Evolutionary conservation across 208 protist genomes (phyloP).

Genomic region (Trypanosomatidae sp.): DNA sequence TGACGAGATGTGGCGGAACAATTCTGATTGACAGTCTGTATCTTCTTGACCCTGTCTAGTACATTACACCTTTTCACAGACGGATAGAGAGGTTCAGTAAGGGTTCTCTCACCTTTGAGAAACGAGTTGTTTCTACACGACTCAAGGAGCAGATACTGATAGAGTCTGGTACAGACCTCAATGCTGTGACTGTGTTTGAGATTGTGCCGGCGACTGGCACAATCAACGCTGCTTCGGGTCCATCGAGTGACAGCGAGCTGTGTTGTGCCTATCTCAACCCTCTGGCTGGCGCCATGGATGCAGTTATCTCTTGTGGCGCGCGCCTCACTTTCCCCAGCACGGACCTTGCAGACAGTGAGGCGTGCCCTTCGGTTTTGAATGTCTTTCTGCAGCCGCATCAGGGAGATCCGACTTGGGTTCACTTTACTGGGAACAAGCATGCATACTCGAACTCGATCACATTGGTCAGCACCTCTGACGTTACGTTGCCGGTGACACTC

Average conservation of each 20-base stretch:
- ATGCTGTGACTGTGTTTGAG: conserved; percentile 46
- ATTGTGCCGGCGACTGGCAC: conserved; percentile 13
- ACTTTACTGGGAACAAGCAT: neutral
- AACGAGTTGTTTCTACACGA: conserved; percentile 3
- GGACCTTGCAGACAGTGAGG: neutral
- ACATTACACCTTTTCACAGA: conserved; percentile 17
- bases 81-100: conserved; percentile 14
- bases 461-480: conserved; percentile 1
- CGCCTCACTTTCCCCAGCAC: conserved; percentile 24
- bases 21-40: conserved; percentile 69
- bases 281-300: conserved; percentile 30
- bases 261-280: conserved; percentile 39
- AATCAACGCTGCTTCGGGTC: neutral
- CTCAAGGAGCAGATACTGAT: conserved; percentile 19
- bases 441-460: conserved; percentile 18
- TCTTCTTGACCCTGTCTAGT: conserved; percentile 47
- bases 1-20: conserved; percentile 38
- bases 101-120: conserved; percentile 25
- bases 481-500: conserved; percentile 30
- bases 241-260: neutral
- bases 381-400: conserved; percentile 5
- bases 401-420: neutral
- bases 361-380: conserved; percentile 7
- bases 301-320: conserved; percentile 15
- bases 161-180: conserved; percentile 34